These are phyloP conservation scores for Ogataea chonburiensis DNA, from an alignment of 805 yeast species.

Conservation along the genomic window DNA sequence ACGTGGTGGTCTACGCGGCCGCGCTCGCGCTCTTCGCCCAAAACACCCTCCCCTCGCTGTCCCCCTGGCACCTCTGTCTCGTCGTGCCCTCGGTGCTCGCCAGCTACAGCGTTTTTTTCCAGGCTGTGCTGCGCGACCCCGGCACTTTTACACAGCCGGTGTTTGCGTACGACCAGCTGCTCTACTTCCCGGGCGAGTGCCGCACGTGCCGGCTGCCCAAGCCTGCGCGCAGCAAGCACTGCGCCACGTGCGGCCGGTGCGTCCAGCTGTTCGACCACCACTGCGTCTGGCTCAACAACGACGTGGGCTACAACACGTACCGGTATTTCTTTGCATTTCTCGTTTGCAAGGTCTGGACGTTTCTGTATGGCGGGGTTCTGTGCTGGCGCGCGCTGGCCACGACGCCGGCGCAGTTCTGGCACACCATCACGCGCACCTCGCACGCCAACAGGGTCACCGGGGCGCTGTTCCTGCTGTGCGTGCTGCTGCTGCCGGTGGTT, in stretches of 20 bases:
- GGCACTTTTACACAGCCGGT: slow-evolving; percentile 34
- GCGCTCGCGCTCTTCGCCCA: slow-evolving; percentile 28
- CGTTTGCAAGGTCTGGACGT: slow-evolving; percentile 32
- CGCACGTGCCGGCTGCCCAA: slow-evolving; percentile 62
- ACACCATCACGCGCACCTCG: slow-evolving; percentile 30
- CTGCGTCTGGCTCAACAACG: slow-evolving; percentile 54
- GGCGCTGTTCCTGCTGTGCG: slow-evolving; percentile 40
- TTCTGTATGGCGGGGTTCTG: slow-evolving; percentile 43
- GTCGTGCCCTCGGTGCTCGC: slow-evolving; percentile 35
- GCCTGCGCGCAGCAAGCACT: slow-evolving; percentile 76
- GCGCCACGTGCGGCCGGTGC: slow-evolving; percentile 67
- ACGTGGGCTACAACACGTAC: slow-evolving; percentile 53
- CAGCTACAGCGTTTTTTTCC: slow-evolving; percentile 37
- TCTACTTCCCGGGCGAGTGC: slow-evolving; percentile 40
- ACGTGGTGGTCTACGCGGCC: slow-evolving; percentile 36
- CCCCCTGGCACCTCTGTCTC: slow-evolving; percentile 17
- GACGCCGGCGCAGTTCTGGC: slow-evolving; percentile 5
- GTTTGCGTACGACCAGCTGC: slow-evolving; percentile 36
- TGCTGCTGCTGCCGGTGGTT: slow-evolving; percentile 38
- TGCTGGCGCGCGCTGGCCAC: slow-evolving; percentile 30
- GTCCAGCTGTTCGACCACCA: slow-evolving; percentile 64
- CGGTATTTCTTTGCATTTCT: slow-evolving; percentile 47
- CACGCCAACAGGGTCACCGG: slow-evolving; percentile 42
- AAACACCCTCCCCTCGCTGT: slow-evolving; percentile 18
- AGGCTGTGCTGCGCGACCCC: slow-evolving; percentile 43